Evolutionary conservation across 1,284 basidiomycete genomes (phyloP).

Genomic region (Trametes sp.): DNA sequence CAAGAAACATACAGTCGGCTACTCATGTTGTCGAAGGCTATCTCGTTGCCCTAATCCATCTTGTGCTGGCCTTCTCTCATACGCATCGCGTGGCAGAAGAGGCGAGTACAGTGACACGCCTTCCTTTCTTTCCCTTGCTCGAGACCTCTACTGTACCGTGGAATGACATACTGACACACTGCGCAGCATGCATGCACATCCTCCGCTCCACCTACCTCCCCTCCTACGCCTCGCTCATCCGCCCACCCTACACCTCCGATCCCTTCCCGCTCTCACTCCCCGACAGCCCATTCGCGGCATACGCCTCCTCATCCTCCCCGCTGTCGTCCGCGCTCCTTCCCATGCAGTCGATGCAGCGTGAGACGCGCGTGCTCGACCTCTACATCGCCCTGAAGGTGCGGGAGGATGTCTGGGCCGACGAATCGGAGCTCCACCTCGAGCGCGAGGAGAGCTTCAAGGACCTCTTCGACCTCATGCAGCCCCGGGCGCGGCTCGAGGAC

Average conservation of each 20-base stretch:
- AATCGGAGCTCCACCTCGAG: slow-evolving; percentile 74
- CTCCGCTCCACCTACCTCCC: slow-evolving; percentile 76
- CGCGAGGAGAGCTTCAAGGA: slow-evolving; percentile 77
- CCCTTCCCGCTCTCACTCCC: slow-evolving; percentile 65
- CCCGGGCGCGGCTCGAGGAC: slow-evolving; percentile 74
- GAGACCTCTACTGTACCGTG: too few species aligned
- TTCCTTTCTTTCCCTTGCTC: not conserved
- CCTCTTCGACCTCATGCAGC: slow-evolving; percentile 77
- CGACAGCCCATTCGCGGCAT: slow-evolving; percentile 76
- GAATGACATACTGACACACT: slow-evolving; percentile 5
- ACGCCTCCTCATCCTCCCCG: slow-evolving; percentile 44
- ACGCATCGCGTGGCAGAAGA: slow-evolving; percentile 11
- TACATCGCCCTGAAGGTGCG: slow-evolving; percentile 81
- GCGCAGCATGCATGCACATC: slow-evolving; percentile 77
- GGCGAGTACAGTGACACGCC: slow-evolving; percentile 16
- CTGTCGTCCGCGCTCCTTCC: slow-evolving; percentile 38
- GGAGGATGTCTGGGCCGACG: slow-evolving; percentile 77
- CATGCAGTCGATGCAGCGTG: slow-evolving; percentile 59
- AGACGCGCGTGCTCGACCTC: slow-evolving; percentile 75
- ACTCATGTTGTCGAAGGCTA: too few species aligned
- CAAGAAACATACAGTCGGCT: too few species aligned
- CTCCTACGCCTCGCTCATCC: slow-evolving; percentile 66
- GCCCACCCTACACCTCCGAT: slow-evolving; percentile 73
- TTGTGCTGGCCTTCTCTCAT: slow-evolving; percentile 12
- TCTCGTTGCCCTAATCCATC: not conserved